Conservation (phyloP, 1,284 basidiomycete genomes). For the Ceratobasidium sp. region DNA sequence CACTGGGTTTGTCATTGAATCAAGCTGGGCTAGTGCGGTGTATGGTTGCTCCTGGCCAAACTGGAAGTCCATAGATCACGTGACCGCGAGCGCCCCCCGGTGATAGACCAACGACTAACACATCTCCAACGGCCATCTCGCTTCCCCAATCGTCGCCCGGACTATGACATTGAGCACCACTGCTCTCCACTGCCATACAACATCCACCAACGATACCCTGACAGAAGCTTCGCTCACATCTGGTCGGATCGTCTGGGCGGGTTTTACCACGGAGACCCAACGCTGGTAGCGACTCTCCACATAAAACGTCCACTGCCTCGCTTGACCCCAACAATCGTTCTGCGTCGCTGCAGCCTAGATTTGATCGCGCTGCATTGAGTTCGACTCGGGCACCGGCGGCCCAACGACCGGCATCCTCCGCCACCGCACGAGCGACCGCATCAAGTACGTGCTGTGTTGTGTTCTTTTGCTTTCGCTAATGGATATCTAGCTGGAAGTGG, state of each 20-base stretch:
- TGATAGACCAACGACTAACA: constrained; percentile 38
- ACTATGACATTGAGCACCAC: constrained; percentile 13
- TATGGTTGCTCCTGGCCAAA: too few species aligned
- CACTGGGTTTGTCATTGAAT: too few species aligned
- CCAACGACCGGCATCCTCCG: constrained; percentile 5
- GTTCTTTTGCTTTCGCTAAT: background rate
- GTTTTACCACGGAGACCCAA: constrained; percentile 16
- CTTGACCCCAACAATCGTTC: background rate
- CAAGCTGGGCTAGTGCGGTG: too few species aligned
- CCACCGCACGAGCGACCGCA: background rate
- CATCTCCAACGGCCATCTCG: background rate
- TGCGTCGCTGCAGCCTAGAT: background rate
- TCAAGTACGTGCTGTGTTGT: background rate
- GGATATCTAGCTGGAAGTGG: constrained; percentile 21
- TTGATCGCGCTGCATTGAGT: background rate
- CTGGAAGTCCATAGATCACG: too few species aligned
- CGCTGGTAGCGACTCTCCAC: constrained; percentile 14
- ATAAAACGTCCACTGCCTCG: background rate
- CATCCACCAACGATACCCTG: background rate
- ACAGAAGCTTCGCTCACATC: background rate
- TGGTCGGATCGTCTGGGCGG: constrained; percentile 21
- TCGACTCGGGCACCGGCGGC: background rate
- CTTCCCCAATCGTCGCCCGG: background rate
- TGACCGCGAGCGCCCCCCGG: too few species aligned
- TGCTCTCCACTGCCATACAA: constrained; percentile 26